These are phyloP conservation scores for Magnolia officinalis DNA, from an alignment of 164 flowering plant genomes.

Conservation along the genomic window DNA sequence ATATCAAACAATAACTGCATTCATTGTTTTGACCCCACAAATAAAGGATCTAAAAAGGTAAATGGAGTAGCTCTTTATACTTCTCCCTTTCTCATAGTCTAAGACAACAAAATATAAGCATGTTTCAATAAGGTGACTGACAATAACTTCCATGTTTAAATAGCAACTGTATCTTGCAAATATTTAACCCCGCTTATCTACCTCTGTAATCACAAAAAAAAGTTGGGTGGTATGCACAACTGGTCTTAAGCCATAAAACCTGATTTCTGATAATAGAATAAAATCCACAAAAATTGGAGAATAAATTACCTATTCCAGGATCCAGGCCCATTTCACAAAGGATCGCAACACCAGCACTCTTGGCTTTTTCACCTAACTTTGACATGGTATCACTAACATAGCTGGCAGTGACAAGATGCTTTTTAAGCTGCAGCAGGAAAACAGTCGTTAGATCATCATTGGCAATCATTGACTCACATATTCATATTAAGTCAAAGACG, in stretches of 20 bases:
- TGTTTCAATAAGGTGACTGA: not conserved
- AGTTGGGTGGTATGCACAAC: not conserved
- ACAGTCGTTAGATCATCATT: not conserved
- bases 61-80: too few relatives aligned
- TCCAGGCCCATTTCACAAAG: conserved; percentile 99
- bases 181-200: not conserved
- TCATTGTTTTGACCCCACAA: too few relatives aligned
- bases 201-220: not conserved
- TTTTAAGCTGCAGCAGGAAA: conserved; percentile 55
- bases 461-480: not conserved
- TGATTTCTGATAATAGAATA: not conserved
- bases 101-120: too few relatives aligned
- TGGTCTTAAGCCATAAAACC: not conserved
- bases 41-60: too few relatives aligned
- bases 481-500: not conserved
- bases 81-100: too few relatives aligned
- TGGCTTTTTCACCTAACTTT: conserved; percentile 61
- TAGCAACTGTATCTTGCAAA: not conserved
- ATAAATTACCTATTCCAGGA: conserved; percentile 89
- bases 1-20: too few relatives aligned
- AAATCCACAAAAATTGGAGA: not conserved
- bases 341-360: conserved; percentile 71
- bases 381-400: conserved; percentile 81
- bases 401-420: conserved; percentile 96
- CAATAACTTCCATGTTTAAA: not conserved